Evolutionary conservation across 495 filamentous ascomycete species (phyloP).

Genomic region (Thermochaetoides thermophila): DNA sequence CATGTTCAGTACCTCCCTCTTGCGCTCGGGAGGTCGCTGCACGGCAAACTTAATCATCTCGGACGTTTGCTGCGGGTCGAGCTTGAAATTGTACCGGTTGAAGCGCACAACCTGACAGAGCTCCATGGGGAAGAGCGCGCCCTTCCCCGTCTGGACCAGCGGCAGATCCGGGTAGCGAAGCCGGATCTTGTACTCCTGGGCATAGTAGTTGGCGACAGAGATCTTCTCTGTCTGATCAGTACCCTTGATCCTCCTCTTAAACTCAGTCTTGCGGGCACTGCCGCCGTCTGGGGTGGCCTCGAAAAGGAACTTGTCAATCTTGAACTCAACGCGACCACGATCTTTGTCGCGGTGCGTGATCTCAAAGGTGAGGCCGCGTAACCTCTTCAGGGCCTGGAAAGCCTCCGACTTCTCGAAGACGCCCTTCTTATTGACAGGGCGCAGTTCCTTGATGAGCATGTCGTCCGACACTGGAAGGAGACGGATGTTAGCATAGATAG

Average conservation of each 20-base stretch:
- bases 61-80: conserved; percentile 53
- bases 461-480: too few species aligned
- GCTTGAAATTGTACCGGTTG: conserved; percentile 68
- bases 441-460: conserved; percentile 8
- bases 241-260: conserved; percentile 40
- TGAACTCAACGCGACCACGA: conserved; percentile 37
- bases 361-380: conserved; percentile 51
- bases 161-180: conserved; percentile 41
- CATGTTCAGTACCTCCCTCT: conserved; percentile 45
- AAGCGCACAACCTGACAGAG: conserved; percentile 38
- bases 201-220: conserved; percentile 53
- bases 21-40: conserved; percentile 46
- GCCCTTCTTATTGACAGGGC: conserved; percentile 5
- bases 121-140: conserved; percentile 65
- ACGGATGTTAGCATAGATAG: too few species aligned
- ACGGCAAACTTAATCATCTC: conserved; percentile 82
- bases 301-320: conserved; percentile 43
- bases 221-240: conserved; percentile 26
- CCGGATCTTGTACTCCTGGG: conserved; percentile 42
- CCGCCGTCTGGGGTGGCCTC: conserved; percentile 14
- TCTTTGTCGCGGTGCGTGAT: conserved; percentile 42
- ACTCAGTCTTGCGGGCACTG: conserved; percentile 40
- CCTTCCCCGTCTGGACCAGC: conserved; percentile 53
- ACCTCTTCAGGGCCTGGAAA: conserved; percentile 36
- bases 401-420: too few species aligned